Evolutionary conservation across 768 basidiomycete species (phyloP).

Genomic region (Lactarius tabidus): DNA sequence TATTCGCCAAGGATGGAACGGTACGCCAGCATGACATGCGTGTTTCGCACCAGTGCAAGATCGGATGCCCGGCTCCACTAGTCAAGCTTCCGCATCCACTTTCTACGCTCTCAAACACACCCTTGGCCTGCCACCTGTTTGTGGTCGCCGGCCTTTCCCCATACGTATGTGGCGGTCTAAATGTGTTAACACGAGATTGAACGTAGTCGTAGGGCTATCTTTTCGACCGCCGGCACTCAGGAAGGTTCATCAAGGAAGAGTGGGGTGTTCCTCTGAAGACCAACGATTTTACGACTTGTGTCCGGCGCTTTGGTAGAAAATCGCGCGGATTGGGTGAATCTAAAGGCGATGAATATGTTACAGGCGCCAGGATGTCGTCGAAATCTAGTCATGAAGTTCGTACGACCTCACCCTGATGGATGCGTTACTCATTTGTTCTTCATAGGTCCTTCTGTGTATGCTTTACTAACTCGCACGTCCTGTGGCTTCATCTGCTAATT

Average conservation of each 20-base stretch:
- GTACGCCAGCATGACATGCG: slow-evolving; percentile 87
- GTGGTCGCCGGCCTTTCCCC: slow-evolving; percentile 80
- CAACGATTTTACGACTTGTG: slow-evolving; percentile 66
- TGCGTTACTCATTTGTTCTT: slow-evolving; percentile 21
- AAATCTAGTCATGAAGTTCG: slow-evolving; percentile 72
- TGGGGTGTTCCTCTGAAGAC: slow-evolving; percentile 60
- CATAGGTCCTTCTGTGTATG: slow-evolving; percentile 63
- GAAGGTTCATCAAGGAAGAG: slow-evolving; percentile 55
- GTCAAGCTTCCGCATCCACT: slow-evolving; percentile 61
- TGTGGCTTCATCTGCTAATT: background rate
- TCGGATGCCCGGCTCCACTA: slow-evolving; percentile 66
- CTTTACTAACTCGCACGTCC: slow-evolving; percentile 9
- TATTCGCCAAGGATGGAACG: slow-evolving; percentile 62
- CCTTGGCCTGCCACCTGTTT: slow-evolving; percentile 77
- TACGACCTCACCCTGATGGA: slow-evolving; percentile 11
- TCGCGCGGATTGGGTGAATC: slow-evolving; percentile 35
- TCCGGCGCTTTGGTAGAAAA: slow-evolving; percentile 68
- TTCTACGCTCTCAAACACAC: slow-evolving; percentile 70
- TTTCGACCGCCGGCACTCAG: slow-evolving; percentile 75
- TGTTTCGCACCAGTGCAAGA: slow-evolving; percentile 58
- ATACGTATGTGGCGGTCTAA: slow-evolving; percentile 47
- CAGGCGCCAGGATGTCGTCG: slow-evolving; percentile 67
- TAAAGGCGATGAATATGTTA: slow-evolving; percentile 56
- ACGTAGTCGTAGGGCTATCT: slow-evolving; percentile 58
- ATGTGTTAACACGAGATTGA: slow-evolving; percentile 13